Evolutionary conservation across 2,329 filamentous ascomycete species (phyloP).

Genomic region (Trichoderma cornu-damae): DNA sequence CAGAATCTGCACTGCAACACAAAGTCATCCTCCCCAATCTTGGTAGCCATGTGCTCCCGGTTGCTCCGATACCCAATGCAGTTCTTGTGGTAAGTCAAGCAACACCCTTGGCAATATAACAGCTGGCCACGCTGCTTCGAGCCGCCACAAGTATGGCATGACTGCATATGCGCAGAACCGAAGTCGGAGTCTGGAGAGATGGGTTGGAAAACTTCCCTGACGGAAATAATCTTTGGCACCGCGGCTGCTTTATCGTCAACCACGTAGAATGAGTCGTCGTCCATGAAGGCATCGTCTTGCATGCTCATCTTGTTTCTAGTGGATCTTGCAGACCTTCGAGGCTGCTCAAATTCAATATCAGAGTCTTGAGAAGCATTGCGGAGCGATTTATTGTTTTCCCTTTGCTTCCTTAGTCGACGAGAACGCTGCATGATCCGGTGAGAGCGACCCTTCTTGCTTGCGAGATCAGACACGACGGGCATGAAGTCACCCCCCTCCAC

Average conservation of each 20-base stretch:
- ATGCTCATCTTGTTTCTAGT: slow-evolving; percentile 42
- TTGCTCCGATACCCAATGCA: slow-evolving; percentile 70
- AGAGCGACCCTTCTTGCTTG: slow-evolving; percentile 24
- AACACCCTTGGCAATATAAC: slow-evolving; percentile 89
- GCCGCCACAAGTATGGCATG: slow-evolving; percentile 64
- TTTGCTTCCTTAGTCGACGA: slow-evolving; percentile 22
- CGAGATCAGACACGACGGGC: slow-evolving; percentile 37
- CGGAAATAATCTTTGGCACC: slow-evolving; percentile 53
- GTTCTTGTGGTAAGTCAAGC: slow-evolving; percentile 70
- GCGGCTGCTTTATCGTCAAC: slow-evolving; percentile 42
- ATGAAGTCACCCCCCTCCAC: slow-evolving; percentile 33
- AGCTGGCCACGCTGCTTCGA: slow-evolving; percentile 56
- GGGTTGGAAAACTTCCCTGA: slow-evolving; percentile 69
- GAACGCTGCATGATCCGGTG: slow-evolving; percentile 23
- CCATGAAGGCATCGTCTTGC: slow-evolving; percentile 49
- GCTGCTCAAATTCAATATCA: slow-evolving; percentile 50
- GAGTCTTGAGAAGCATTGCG: slow-evolving; percentile 33
- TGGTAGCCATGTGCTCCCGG: slow-evolving; percentile 87
- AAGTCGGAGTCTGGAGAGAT: slow-evolving; percentile 62
- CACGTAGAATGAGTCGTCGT: slow-evolving; percentile 53
- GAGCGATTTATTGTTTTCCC: slow-evolving; percentile 5
- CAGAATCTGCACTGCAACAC: slow-evolving; percentile 88
- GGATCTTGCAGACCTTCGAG: slow-evolving; percentile 46
- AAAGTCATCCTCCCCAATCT: slow-evolving; percentile 69
- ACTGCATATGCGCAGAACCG: slow-evolving; percentile 59